Base-by-base conservation (phyloP, 345 rosid genomes). In the Linum trigynum region DNA sequence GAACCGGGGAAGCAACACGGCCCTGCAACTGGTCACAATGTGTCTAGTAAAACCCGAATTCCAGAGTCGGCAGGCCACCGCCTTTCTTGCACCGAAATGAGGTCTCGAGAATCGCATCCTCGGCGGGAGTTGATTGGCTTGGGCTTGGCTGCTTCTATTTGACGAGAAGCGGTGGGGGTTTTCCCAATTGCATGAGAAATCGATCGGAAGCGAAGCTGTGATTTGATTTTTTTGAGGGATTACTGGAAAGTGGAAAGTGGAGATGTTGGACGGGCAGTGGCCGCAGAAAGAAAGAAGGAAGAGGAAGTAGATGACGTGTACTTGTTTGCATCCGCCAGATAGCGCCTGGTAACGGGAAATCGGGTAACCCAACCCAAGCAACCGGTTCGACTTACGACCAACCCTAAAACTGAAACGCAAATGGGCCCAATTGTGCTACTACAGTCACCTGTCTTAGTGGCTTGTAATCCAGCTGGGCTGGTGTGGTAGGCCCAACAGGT, bases 1-100 rank as follows among this genome's bases (percentile, higher is more conserved):
- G 71, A 88, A 90, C 35, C 92, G 91, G 8, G 94, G 95, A 55
- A 92, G 64, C 69, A 90, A 65, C 73, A 90, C 98, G 7, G 90
- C 97, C 66, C 97, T 82, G 82, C 96, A 90, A 64, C 80, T 78
- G 59, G 86, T 92, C 43, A 75, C 86, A 51, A 86, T 57, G 65
- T 72, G 71, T 17, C 98, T 82, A 17, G 71, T 61, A 43, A 69
- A 74, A 39, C 63, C 40, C 16, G 57, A 60, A 43, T 67, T 71
- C 41, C 40, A 8, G 62, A 62, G 8, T 38, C 9, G 62, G 3
- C 42, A n/a, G 60, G 39, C 16, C 61, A 45, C 57, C 38, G 61
- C 38, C 63, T 10, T 23, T 11, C 39, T n/a, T 55, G 10, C 58
- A 16, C 64, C 63, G 55, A 48, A 48, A 37, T 55, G 77, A 37